Evolutionary conservation across 2,329 filamentous ascomycete species (phyloP).

Genomic region (Aphanoascus verrucosus): DNA sequence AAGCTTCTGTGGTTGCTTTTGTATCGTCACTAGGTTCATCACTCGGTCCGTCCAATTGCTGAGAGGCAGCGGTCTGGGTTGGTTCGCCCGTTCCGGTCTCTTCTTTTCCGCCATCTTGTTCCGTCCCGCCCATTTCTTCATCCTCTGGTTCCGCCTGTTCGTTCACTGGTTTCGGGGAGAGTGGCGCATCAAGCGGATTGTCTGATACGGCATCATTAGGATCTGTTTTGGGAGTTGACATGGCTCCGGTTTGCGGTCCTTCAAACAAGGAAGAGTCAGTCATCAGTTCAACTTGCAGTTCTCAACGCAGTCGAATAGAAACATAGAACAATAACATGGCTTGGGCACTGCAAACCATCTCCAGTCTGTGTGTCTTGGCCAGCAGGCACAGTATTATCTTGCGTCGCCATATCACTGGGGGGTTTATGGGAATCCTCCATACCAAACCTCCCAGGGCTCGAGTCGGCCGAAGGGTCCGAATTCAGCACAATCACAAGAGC

Average conservation of each 20-base stretch:
- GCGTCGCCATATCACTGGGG: constrained; percentile 22
- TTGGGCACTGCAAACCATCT: background rate
- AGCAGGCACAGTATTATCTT: constrained; percentile 21
- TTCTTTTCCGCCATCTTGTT: constrained; percentile 36
- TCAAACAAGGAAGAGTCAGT: constrained; percentile 8
- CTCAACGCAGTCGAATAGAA: background rate
- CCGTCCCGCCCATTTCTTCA: constrained; percentile 67
- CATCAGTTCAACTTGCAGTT: background rate
- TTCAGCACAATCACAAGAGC: constrained; percentile 4
- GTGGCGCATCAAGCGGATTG: constrained; percentile 59
- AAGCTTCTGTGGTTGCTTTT: constrained; percentile 71
- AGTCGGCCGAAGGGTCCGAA: background rate
- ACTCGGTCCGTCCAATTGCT: constrained; percentile 39
- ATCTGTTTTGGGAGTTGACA: constrained; percentile 24
- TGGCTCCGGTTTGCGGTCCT: constrained; percentile 27
- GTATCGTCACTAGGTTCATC: constrained; percentile 46
- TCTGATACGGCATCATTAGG: constrained; percentile 39
- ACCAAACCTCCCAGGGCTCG: background rate
- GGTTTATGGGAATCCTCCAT: constrained; percentile 31
- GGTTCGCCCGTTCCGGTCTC: constrained; percentile 28
- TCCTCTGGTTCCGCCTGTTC: constrained; percentile 52
- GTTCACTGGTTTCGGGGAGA: constrained; percentile 52
- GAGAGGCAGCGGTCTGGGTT: constrained; percentile 33
- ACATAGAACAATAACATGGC: background rate
- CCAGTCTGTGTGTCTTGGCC: constrained; percentile 21